Evolutionary conservation across 352 stramenopile genomes (phyloP).

Genomic region (Pythium aquatile): DNA sequence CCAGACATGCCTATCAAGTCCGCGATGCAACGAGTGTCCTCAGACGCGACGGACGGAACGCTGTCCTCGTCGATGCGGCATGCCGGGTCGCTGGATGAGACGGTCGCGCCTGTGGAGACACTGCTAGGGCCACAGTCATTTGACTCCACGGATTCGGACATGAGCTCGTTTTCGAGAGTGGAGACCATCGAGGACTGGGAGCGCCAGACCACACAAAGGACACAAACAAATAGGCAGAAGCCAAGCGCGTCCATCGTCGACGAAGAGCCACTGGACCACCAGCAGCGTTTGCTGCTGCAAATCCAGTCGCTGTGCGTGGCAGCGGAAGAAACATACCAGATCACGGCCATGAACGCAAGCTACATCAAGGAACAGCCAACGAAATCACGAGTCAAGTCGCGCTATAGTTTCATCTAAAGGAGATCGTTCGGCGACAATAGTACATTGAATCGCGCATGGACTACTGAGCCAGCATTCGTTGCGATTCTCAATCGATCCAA

Average conservation of each 20-base stretch:
- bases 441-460: no score
- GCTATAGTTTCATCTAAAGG: no score
- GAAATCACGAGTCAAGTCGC: no score
- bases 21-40: not conserved
- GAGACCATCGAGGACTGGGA: constrained; percentile 16
- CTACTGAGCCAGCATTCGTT: no score
- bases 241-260: not conserved
- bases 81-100: not conserved
- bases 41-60: not conserved
- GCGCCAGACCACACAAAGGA: not conserved
- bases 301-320: constrained; percentile 11
- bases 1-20: no score
- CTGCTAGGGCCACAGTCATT: not conserved
- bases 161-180: not conserved
- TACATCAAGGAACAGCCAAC: not conserved
- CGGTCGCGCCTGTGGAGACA: not conserved
- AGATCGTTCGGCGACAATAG: no score
- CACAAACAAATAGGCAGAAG: no score
- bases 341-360: constrained; percentile 7
- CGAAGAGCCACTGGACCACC: not conserved
- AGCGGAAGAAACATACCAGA: constrained; percentile 18
- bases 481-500: no score
- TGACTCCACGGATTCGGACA: not conserved
- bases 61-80: not conserved
- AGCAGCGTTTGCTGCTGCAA: constrained; percentile 6